Conservation (phyloP, 2,329 filamentous ascomycete genomes). For the Fusarium falciforme region DNA sequence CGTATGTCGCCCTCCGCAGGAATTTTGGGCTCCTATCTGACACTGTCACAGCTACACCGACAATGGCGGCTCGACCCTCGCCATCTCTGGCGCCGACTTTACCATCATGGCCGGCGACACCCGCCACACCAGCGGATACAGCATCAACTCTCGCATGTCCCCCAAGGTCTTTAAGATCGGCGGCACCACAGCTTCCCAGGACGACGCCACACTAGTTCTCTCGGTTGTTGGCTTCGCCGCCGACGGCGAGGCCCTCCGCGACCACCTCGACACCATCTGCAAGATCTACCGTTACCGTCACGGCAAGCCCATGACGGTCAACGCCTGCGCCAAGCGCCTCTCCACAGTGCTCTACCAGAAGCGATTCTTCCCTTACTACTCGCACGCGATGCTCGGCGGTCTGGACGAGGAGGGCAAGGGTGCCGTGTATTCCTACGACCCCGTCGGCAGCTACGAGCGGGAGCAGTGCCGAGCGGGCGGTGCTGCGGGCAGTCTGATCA, state of each 20-base stretch:
- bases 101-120: slow-evolving; percentile 98
- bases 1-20: slow-evolving; percentile 66
- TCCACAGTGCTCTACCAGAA: slow-evolving; percentile 97
- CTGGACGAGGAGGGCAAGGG: slow-evolving; percentile 95
- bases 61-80: slow-evolving; percentile 96
- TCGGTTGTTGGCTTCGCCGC: slow-evolving; percentile 97
- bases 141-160: slow-evolving; percentile 95
- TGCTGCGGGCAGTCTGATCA: slow-evolving; percentile 93
- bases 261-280: slow-evolving; percentile 92
- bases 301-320: slow-evolving; percentile 94
- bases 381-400: slow-evolving; percentile 91
- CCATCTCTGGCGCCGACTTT: slow-evolving; percentile 94
- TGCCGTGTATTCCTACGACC: slow-evolving; percentile 96
- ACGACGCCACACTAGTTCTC: slow-evolving; percentile 86
- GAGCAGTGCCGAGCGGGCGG: slow-evolving; percentile 96
- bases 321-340: slow-evolving; percentile 93
- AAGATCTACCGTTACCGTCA: slow-evolving; percentile 99
- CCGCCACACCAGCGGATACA: slow-evolving; percentile 94
- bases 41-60: slow-evolving; percentile 82
- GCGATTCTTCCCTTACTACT: slow-evolving; percentile 99
- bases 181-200: slow-evolving; percentile 85
- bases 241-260: slow-evolving; percentile 92
- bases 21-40: slow-evolving; percentile 9
- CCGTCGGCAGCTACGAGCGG: slow-evolving; percentile 96
- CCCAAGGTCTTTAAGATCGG: slow-evolving; percentile 99